phyloP scores from a whole-genome alignment of 129 eudicot species.

The Rutidosis leptorrhynchoides region DNA sequence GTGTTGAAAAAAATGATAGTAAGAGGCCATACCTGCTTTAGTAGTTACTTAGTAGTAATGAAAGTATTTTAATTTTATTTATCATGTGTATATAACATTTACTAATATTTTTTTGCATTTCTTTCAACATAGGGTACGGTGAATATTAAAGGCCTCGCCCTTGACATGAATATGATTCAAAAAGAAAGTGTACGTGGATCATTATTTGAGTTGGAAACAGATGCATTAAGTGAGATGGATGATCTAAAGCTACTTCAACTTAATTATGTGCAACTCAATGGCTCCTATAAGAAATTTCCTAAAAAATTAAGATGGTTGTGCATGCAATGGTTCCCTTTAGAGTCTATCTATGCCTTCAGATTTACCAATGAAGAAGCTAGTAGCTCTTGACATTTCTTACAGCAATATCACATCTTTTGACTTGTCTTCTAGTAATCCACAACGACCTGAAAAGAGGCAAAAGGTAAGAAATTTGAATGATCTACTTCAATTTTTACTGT shows the following conservation, averaged over 20 bases:
- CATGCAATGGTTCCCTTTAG: constrained; percentile 25
- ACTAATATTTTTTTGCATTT: neutral
- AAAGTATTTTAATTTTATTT: neutral
- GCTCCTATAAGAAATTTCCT: constrained; percentile 22
- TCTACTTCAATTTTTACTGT: neutral
- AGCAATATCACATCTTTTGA: constrained; percentile 12
- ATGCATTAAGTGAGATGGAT: constrained; percentile 19
- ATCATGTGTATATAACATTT: neutral
- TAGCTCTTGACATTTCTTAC: constrained; percentile 29
- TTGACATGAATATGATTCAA: constrained; percentile 20
- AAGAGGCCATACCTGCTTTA: neutral
- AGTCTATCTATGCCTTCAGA: constrained; percentile 13
- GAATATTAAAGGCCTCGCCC: constrained; percentile 28
- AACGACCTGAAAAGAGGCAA: neutral
- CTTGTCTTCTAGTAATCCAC: constrained; percentile 1
- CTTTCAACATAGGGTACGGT: constrained; percentile 30
- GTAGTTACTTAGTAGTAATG: neutral
- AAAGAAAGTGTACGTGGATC: constrained; percentile 1
- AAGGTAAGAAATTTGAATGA: constrained; percentile 8
- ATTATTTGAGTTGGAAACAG: neutral
- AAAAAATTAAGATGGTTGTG: constrained; percentile 28
- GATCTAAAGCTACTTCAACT: constrained; percentile 27
- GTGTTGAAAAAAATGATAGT: constrained; percentile 32
- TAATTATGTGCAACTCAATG: neutral
- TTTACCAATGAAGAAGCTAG: constrained; percentile 19